Evolutionary conservation across 345 rosid species (phyloP).

Genomic region (Populus deltoides): DNA sequence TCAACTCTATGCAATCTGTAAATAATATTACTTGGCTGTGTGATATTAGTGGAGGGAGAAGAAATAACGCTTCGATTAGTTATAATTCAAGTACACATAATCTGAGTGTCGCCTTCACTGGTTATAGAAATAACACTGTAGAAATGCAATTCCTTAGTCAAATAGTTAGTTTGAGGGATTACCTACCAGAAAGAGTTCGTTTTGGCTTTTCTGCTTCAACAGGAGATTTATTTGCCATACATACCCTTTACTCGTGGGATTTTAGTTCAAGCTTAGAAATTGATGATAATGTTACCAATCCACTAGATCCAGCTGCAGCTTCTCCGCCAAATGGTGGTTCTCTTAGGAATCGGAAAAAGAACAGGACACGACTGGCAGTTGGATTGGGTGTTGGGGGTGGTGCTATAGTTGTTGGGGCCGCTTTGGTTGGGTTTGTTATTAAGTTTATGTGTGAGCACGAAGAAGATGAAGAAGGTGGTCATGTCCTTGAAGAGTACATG

Average conservation of each 20-base stretch:
- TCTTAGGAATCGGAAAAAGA: too few relatives aligned
- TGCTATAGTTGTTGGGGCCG: background rate
- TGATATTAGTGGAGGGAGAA: background rate
- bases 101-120: background rate
- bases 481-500: background rate
- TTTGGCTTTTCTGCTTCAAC: background rate
- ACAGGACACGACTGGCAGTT: too few relatives aligned
- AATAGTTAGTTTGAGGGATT: background rate
- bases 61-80: background rate
- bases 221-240: background rate
- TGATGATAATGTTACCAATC: too few relatives aligned
- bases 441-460: background rate
- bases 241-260: background rate
- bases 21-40: background rate
- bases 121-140: background rate
- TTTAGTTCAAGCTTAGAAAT: background rate
- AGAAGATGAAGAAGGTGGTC: background rate
- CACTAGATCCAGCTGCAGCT: too few relatives aligned
- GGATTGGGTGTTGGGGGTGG: background rate
- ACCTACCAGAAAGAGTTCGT: background rate
- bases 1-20: constrained; percentile 4
- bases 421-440: background rate
- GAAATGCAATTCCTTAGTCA: background rate
- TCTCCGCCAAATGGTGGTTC: too few relatives aligned
- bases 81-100: background rate